These are phyloP conservation scores for Heliocybe sulcata DNA, from an alignment of 1,284 basidiomycete genomes.

Conservation along the genomic window DNA sequence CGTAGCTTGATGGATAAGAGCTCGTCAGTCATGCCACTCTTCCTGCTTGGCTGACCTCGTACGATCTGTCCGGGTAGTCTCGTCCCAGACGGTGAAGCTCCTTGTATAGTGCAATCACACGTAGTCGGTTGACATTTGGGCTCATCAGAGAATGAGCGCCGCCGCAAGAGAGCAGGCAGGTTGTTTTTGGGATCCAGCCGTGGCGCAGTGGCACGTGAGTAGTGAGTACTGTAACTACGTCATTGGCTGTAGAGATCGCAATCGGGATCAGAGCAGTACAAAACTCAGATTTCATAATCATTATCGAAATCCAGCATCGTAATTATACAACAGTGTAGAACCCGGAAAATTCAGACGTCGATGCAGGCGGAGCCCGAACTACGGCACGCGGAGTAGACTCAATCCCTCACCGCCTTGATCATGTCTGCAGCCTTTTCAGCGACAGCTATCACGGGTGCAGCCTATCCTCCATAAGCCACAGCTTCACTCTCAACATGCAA, in stretches of 20 bases:
- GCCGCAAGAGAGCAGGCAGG: no score
- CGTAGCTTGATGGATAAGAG: constrained; percentile 41
- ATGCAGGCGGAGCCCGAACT: no score
- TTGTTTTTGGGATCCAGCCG: no score
- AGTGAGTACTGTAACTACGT: no score
- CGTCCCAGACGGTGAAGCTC: constrained; percentile 71
- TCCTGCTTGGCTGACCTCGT: constrained; percentile 19
- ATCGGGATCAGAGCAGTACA: no score
- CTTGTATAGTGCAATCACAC: constrained; percentile 68
- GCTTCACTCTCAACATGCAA: not conserved
- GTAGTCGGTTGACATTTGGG: constrained; percentile 32
- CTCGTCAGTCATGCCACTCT: not conserved
- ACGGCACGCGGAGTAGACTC: no score
- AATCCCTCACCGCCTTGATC: constrained; percentile 29
- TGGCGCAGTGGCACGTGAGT: no score
- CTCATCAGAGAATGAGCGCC: constrained; percentile 1
- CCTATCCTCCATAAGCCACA: constrained; percentile 25
- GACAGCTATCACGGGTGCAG: constrained; percentile 48
- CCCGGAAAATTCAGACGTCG: no score
- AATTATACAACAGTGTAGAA: no score
- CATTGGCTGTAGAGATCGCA: no score
- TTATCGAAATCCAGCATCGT: no score
- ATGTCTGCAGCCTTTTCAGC: constrained; percentile 62
- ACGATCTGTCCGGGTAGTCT: constrained; percentile 75
- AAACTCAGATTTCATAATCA: not conserved